Percentiles rank a stretch among this genome's conserved stretches.
phyloP scores from a whole-genome alignment of 1,284 basidiomycete species.

The Apiotrichum veenhuisii region DNA sequence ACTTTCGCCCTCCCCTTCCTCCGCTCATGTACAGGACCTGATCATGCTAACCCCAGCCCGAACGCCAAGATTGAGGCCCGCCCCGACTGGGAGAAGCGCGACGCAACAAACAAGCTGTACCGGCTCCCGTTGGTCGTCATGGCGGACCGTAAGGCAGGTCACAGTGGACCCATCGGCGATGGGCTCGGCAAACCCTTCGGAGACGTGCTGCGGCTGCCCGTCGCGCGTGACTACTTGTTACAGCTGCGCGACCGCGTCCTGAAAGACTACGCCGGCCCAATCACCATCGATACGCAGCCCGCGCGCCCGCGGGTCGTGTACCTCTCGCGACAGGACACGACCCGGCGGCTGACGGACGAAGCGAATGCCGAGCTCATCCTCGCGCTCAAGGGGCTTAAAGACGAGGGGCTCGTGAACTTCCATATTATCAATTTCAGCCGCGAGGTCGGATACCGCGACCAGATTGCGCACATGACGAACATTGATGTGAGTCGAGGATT shows the following conservation, averaged over 20 bases:
- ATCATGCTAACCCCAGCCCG: slow-evolving; percentile 15
- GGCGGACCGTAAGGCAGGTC: slow-evolving; percentile 24
- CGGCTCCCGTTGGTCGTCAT: slow-evolving; percentile 22
- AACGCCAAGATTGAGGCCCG: slow-evolving; percentile 18
- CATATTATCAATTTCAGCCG: slow-evolving; percentile 7
- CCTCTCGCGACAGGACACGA: slow-evolving; percentile 54
- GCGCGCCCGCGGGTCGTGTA: slow-evolving; percentile 11
- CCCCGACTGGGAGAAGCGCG: slow-evolving; percentile 21
- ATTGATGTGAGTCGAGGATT: slow-evolving; percentile 12
- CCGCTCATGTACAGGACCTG: too few species aligned
- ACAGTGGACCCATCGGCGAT: slow-evolving; percentile 24
- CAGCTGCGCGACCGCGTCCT: slow-evolving; percentile 27
- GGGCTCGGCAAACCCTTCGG: slow-evolving; percentile 29
- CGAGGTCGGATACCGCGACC: slow-evolving; percentile 8
- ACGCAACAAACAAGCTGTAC: slow-evolving; percentile 16
- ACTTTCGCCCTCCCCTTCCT: too few species aligned
- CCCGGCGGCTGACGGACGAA: slow-evolving; percentile 50
- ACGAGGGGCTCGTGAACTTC: slow-evolving; percentile 10
- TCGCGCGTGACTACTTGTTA: slow-evolving; percentile 23
- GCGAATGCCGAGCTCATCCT: slow-evolving; percentile 31
- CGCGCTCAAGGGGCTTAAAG: slow-evolving; percentile 47
- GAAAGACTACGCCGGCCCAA: slow-evolving; percentile 17
- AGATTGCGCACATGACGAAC: slow-evolving; percentile 2
- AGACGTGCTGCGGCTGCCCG: slow-evolving; percentile 32
- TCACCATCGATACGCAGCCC: slow-evolving; percentile 6